Percentiles rank a stretch among this genome's conserved stretches.
These are phyloP conservation scores for Linum usitatissimum DNA, from an alignment of 345 rosid species.

Conservation along the genomic window DNA sequence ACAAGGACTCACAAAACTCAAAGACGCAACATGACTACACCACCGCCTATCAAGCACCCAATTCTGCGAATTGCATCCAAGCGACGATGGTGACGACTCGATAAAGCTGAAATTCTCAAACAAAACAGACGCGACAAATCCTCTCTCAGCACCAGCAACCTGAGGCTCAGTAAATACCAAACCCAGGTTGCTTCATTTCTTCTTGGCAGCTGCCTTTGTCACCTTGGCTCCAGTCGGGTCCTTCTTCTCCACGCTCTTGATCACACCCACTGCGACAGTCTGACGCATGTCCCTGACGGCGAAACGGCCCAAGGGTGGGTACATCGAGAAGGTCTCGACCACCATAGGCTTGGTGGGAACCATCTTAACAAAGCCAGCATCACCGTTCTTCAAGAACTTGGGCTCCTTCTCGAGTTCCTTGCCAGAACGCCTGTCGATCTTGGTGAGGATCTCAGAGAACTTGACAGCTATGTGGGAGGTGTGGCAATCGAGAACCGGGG, in stretches of 20 bases:
- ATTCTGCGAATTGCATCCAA: conserved; percentile 10
- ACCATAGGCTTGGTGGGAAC: conserved; percentile 19
- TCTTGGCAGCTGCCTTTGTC: conserved; percentile 18
- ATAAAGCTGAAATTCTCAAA: neutral
- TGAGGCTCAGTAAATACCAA: neutral
- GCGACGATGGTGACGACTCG: conserved; percentile 4
- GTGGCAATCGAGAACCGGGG: conserved; percentile 8
- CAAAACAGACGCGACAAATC: neutral
- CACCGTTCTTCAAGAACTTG: conserved; percentile 6
- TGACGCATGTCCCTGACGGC: conserved; percentile 21
- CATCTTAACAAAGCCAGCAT: conserved; percentile 10
- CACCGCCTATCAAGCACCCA: conserved; percentile 20
- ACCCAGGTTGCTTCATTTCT: conserved; percentile 10
- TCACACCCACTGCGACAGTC: conserved; percentile 19
- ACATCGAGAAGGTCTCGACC: conserved; percentile 15
- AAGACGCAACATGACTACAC: neutral
- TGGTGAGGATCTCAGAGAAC: conserved; percentile 8
- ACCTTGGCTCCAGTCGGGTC: conserved; percentile 18
- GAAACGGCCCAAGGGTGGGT: conserved; percentile 18
- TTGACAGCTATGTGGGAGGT: conserved; percentile 6
- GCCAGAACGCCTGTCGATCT: conserved; percentile 10
- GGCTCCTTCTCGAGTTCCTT: conserved; percentile 9
- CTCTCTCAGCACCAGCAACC: neutral
- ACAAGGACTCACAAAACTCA: neutral
- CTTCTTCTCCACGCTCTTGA: conserved; percentile 18